These are phyloP conservation scores for Thamnidium elegans DNA, from an alignment of 192 early-diverging fungal genomes.

Conservation along the genomic window DNA sequence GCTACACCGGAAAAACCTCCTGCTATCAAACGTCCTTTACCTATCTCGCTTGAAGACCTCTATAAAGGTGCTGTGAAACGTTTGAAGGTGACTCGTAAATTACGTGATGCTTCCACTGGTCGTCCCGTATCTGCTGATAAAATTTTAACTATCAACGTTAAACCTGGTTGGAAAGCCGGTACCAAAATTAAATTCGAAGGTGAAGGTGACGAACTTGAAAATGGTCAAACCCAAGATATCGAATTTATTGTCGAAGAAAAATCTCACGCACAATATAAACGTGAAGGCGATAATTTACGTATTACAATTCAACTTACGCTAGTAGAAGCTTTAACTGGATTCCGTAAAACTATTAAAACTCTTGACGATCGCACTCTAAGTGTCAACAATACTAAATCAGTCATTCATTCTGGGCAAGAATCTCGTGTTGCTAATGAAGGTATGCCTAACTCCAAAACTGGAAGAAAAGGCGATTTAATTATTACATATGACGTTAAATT, in stretches of 20 bases:
- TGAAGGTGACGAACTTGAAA: conserved; percentile 84
- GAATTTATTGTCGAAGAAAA: conserved; percentile 95
- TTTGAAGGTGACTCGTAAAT: conserved; percentile 86
- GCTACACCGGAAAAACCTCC: conserved; percentile 42
- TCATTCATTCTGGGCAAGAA: conserved; percentile 73
- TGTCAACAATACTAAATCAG: conserved; percentile 56
- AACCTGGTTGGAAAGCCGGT: conserved; percentile 96
- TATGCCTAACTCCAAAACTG: conserved; percentile 91
- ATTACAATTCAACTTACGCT: conserved; percentile 65
- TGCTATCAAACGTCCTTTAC: conserved; percentile 68
- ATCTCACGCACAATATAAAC: conserved; percentile 81
- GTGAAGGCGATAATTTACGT: conserved; percentile 83
- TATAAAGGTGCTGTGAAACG: conserved; percentile 87
- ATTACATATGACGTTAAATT: conserved; percentile 79
- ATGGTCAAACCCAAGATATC: conserved; percentile 82
- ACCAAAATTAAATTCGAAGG: conserved; percentile 91
- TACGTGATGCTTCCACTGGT: conserved; percentile 40
- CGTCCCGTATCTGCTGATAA: conserved; percentile 60
- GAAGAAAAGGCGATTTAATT: conserved; percentile 84
- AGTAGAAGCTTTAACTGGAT: conserved; percentile 79
- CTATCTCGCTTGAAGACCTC: conserved; percentile 86
- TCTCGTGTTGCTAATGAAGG: conserved; percentile 77
- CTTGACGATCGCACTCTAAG: conserved; percentile 72
- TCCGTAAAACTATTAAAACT: conserved; percentile 67
- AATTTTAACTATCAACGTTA: conserved; percentile 80